These are phyloP conservation scores for Xerocomus potaroensis DNA, from an alignment of 768 basidiomycete genomes.

Conservation along the genomic window DNA sequence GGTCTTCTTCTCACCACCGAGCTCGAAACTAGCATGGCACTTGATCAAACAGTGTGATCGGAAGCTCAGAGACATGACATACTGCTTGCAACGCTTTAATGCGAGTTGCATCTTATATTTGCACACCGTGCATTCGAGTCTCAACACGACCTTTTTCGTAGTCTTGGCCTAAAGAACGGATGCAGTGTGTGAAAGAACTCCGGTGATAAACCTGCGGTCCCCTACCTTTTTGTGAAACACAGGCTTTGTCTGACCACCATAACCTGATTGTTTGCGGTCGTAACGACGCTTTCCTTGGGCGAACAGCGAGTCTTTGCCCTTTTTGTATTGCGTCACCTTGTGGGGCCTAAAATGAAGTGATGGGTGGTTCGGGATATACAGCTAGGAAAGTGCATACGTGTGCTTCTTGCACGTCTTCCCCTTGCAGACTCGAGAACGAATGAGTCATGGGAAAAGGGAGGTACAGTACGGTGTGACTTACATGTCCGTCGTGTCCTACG, in stretches of 20 bases:
- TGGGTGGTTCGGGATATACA: neutral
- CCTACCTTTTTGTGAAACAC: conserved; percentile 99
- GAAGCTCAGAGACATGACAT: conserved; percentile 31
- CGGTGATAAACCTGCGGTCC: neutral
- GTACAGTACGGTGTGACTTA: conserved; percentile 40
- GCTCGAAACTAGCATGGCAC: conserved; percentile 73
- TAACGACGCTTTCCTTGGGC: conserved; percentile 99
- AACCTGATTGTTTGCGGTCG: conserved; percentile 97
- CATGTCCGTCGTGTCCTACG: conserved; percentile 91
- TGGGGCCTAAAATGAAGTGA: conserved; percentile 62
- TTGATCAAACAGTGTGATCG: neutral
- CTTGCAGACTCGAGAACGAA: conserved; percentile 71
- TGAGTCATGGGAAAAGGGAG: conserved; percentile 1
- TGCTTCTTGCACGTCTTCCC: conserved; percentile 96
- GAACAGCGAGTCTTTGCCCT: conserved; percentile 96
- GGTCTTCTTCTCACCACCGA: conserved; percentile 99
- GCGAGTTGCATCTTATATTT: conserved; percentile 97
- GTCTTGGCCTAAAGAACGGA: conserved; percentile 74
- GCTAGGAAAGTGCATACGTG: conserved; percentile 56
- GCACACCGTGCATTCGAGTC: conserved; percentile 96
- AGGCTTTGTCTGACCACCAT: conserved; percentile 99
- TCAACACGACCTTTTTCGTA: conserved; percentile 98
- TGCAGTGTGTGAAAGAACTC: neutral
- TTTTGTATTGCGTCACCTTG: conserved; percentile 99
- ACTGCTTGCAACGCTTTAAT: conserved; percentile 99